Conservation (phyloP, 805 yeast species). For the Candida montana region DNA sequence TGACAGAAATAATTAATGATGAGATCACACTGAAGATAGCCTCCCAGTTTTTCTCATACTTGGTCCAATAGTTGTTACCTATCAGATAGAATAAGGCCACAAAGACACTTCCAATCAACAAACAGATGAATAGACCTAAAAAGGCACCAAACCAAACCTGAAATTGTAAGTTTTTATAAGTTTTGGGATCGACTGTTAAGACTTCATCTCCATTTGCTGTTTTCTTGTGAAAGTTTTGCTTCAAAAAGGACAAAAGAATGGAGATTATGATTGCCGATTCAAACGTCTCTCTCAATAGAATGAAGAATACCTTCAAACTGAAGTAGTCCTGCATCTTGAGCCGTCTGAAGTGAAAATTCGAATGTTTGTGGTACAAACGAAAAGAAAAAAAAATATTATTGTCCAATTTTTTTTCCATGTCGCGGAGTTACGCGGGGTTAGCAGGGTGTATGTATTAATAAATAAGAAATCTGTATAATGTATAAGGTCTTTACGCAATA, state of each 20-base stretch:
- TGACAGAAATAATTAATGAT: slow-evolving; percentile 70
- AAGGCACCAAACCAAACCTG: slow-evolving; percentile 87
- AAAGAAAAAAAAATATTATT: background rate
- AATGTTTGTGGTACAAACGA: background rate
- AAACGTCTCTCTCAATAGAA: slow-evolving; percentile 86
- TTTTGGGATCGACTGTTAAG: slow-evolving; percentile 25
- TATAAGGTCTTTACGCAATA: too few relatives aligned
- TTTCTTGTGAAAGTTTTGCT: slow-evolving; percentile 65
- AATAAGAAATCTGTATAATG: too few relatives aligned
- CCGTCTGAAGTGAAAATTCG: background rate
- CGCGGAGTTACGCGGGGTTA: too few relatives aligned
- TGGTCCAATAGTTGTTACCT: slow-evolving; percentile 82
- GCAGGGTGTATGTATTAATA: too few relatives aligned
- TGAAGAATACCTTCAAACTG: slow-evolving; percentile 63
- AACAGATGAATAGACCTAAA: slow-evolving; percentile 63
- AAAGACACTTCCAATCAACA: slow-evolving; percentile 67
- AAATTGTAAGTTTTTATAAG: slow-evolving; percentile 42
- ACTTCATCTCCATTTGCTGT: slow-evolving; percentile 6
- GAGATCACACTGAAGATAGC: slow-evolving; percentile 78
- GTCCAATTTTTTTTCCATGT: too few relatives aligned
- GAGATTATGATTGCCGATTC: slow-evolving; percentile 93
- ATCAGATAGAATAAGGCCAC: slow-evolving; percentile 68
- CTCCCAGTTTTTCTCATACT: slow-evolving; percentile 87
- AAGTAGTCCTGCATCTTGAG: slow-evolving; percentile 26
- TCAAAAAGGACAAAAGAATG: slow-evolving; percentile 83